Base-by-base conservation (phyloP, 1,284 basidiomycete species). In the Cutaneotrichosporon dermatis region DNA sequence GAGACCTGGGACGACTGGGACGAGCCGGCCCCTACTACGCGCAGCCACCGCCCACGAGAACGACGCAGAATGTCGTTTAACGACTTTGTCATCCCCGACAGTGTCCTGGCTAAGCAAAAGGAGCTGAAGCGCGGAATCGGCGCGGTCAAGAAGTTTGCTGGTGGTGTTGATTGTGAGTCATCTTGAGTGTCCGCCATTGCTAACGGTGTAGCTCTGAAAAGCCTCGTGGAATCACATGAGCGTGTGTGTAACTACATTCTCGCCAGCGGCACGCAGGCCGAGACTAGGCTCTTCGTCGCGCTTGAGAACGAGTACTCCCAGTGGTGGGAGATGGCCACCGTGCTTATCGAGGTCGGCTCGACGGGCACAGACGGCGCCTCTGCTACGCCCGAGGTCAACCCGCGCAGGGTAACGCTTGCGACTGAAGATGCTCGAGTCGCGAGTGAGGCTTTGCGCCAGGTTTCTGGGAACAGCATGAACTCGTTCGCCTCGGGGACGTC, bases 321-420 rank as follows among this genome's bases (percentile, higher is more conserved):
- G 34, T 87, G 88, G 51, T 92, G 90, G 89, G 91, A 94, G 70
- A 92, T 90, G 71, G 90, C 90, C 0, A 88, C 89, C 65, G 80
- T 93, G 12, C 81, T 94, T 37, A 87, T 93, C 60, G 88, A 92
- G 70, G 81, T 92, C 4, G 89, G 87, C 0, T 68, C 72, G 4
- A 74, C 72, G 1, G 72, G 72, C 3, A 55, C 66, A 6, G 67
- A 66, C n/a, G 56, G 61, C 6, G 33, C 46, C 13, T 35, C 45
- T 12, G 54, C n/a, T 13, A 46, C 15, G 9, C 50, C 50, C 6
- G 55, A 57, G 15, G 10, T 33, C 13, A 54, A 40, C 36, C 57
- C 11, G 25, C 84, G 86, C 12, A 84, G 84, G 3, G 59, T 62
- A 34, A 58, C 61, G 6, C 70, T 63, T 3, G 61, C 61, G 8